Evolutionary conservation across 257 asterid genomes (phyloP).

Genomic region (Phtheirospermum japonicum): DNA sequence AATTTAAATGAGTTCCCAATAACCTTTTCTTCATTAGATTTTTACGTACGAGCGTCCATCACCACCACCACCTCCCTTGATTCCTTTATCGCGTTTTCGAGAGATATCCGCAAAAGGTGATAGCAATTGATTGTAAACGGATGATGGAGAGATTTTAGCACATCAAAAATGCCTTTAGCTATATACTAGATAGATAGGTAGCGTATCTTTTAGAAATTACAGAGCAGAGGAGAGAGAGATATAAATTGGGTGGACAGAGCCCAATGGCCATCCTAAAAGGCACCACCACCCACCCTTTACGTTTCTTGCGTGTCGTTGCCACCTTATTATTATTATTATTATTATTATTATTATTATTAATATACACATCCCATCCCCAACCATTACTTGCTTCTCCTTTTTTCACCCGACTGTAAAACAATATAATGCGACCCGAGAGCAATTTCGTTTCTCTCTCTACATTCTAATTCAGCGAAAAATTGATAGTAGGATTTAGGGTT

Average conservation of each 20-base stretch:
- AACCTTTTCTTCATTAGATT: background rate
- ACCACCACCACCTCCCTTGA: slow-evolving; percentile 1
- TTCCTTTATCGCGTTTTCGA: background rate
- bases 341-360: background rate
- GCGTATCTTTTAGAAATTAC: slow-evolving; percentile 27
- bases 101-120: slow-evolving; percentile 17
- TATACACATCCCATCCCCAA: too few relatives aligned
- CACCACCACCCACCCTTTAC: slow-evolving; percentile 22
- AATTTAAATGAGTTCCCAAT: background rate
- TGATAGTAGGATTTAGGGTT: slow-evolving; percentile 1
- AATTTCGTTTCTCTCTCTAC: background rate
- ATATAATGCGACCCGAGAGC: background rate
- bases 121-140: background rate
- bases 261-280: slow-evolving; percentile 31
- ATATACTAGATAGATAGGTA: too few relatives aligned
- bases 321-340: slow-evolving; percentile 17
- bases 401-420: background rate
- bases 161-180: slow-evolving; percentile 2
- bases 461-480: background rate
- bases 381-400: background rate
- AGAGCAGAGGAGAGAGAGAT: slow-evolving; percentile 23
- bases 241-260: slow-evolving; percentile 24
- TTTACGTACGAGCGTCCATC: slow-evolving; percentile 9
- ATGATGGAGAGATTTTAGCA: slow-evolving; percentile 21
- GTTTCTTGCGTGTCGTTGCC: slow-evolving; percentile 22